Evolutionary conservation across 1,284 basidiomycete genomes (phyloP).

Genomic region (Cryptococcus sp.): DNA sequence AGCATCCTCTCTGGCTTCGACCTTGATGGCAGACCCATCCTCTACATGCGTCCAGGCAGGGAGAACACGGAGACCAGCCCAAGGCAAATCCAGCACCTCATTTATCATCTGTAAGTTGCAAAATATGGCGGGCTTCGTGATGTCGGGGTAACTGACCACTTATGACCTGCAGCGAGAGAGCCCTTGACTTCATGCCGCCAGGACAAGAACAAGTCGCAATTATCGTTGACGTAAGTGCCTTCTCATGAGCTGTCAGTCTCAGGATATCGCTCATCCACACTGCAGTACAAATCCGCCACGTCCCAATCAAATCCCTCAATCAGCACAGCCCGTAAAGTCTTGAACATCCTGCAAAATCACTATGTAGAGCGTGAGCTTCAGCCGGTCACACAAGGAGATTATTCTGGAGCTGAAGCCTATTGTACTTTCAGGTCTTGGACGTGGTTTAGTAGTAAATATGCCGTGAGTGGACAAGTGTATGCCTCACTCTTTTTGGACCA

Average conservation of each 20-base stretch:
- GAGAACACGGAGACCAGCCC: constrained; percentile 76
- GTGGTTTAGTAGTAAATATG: constrained; percentile 80
- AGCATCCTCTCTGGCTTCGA: constrained; percentile 82
- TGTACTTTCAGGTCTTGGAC: constrained; percentile 63
- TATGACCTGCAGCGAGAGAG: constrained; percentile 67
- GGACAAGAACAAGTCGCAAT: constrained; percentile 78
- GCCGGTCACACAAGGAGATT: not conserved
- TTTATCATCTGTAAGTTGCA: constrained; percentile 71
- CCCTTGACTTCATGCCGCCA: constrained; percentile 79
- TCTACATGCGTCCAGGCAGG: constrained; percentile 79
- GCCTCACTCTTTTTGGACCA: not conserved
- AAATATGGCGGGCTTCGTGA: not conserved
- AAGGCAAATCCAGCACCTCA: constrained; percentile 75
- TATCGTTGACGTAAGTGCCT: constrained; percentile 63
- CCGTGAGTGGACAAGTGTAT: constrained; percentile 56
- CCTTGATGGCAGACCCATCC: constrained; percentile 72
- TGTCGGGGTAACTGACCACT: not conserved
- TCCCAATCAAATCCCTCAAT: constrained; percentile 78
- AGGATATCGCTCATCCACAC: not conserved
- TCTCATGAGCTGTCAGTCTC: not conserved
- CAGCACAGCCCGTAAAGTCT: constrained; percentile 72
- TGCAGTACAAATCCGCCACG: constrained; percentile 70
- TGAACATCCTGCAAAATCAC: constrained; percentile 84
- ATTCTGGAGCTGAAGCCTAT: too few species aligned
- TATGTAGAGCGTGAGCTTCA: constrained; percentile 67